Evolutionary conservation across 2,329 filamentous ascomycete species (phyloP).

Genomic region (Colletotrichum sp.): DNA sequence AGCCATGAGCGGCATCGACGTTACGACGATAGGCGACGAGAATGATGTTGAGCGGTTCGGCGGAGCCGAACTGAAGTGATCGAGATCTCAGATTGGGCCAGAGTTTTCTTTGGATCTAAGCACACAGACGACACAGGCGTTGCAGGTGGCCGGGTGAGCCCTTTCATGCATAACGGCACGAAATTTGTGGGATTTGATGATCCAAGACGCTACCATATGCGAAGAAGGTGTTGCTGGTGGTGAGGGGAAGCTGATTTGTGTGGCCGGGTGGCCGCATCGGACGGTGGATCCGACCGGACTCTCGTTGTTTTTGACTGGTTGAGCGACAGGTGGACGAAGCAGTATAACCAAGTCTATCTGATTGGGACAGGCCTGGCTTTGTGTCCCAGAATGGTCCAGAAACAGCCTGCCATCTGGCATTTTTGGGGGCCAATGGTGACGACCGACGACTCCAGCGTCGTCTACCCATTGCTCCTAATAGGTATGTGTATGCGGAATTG

Average conservation of each 20-base stretch:
- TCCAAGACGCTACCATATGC: conserved; percentile 5
- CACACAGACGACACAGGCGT: not conserved
- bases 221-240: not conserved
- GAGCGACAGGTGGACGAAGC: not conserved
- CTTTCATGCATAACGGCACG: conserved; percentile 7
- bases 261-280: conserved; percentile 16
- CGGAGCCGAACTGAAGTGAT: not conserved
- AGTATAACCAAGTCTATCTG: not conserved
- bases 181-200: conserved; percentile 19
- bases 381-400: conserved; percentile 40
- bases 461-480: conserved; percentile 19
- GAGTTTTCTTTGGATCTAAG: not conserved
- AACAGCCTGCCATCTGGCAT: conserved; percentile 52
- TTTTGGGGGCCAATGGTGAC: conserved; percentile 38
- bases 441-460: conserved; percentile 16
- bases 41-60: conserved; percentile 17
- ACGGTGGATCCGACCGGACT: conserved; percentile 8
- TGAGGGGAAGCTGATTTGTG: conserved; percentile 12
- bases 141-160: conserved; percentile 1
- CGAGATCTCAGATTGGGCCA: conserved; percentile 17
- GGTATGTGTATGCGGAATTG: conserved; percentile 15
- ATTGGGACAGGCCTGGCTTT: conserved; percentile 11
- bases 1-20: conserved; percentile 28
- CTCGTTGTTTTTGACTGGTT: conserved; percentile 9
- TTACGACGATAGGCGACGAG: conserved; percentile 31